Base-by-base conservation (phyloP, 129 eudicot species). In the Lactuca sativa region DNA sequence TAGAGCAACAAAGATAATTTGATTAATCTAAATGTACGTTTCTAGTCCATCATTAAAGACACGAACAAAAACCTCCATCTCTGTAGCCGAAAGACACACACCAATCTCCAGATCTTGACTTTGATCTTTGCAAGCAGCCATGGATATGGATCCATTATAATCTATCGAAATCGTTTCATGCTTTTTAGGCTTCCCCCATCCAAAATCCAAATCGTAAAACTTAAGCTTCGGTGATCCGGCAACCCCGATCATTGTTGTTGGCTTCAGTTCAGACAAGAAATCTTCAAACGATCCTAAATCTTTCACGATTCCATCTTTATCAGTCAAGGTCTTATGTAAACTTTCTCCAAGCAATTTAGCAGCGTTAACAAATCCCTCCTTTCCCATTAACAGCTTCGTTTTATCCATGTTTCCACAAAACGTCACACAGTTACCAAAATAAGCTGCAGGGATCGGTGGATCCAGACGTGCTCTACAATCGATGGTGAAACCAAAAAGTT, bases 61-160 rank as follows among this genome's bases (percentile, higher is more conserved):
- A n/a, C 61, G 25, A 11, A 38, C 43, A 48, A 74, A 74, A 36
- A 69, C 62, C 11, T 74, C 73, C 84, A 80, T 80, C 51, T 60
- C 49, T 0, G 31, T 51, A 25, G 61, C 53, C 7, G 80, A 47
- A 40, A 80, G 31, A 16, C 76, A 74, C 71, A 80, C 59, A 0
- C 83, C 83, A 25, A 80, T 49, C 72, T 73, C 80, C 30, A 80
- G 54, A 15, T 66, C 72, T 37, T 70, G 77, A 7, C 34, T 74
- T 0, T 30, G 17, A 3, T 56, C 74, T 40, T 56, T 69, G 53
- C 64, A 69, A 0, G 54, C 54, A 7, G 12, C 37, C 4, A 69
- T 14, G 9, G 74, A 69, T 12, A 69, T 69, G 4, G 74, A 10
- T 9, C 32, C 49, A 9, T 13, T 52, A 55, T 53, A 44, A 41